Evolutionary conservation across 2,329 filamentous ascomycete genomes (phyloP).

Genomic region (Trichoderma guizhouense): DNA sequence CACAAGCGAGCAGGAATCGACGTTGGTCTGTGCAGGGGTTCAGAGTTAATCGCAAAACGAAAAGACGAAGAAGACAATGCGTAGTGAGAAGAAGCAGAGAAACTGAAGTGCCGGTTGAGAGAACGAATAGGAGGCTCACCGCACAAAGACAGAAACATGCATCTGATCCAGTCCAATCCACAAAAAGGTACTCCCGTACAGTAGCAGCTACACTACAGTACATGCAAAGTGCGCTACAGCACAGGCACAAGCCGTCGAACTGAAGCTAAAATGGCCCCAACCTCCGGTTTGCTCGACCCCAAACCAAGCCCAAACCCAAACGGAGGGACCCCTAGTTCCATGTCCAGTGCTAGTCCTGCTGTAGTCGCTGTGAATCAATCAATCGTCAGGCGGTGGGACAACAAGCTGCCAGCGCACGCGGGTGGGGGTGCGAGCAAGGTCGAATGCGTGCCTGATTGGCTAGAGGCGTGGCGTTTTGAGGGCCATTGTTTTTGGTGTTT

Average conservation of each 20-base stretch:
- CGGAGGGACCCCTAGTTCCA: not conserved
- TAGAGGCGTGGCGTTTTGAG: not conserved
- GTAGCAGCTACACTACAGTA: not conserved
- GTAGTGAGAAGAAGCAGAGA: not conserved
- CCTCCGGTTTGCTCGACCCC: not conserved
- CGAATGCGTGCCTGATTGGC: not conserved
- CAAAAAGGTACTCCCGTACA: not conserved
- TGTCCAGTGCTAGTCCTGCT: too few species aligned
- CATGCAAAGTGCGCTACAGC: not conserved
- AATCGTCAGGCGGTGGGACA: not conserved
- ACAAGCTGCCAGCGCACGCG: not conserved
- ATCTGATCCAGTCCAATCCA: not conserved
- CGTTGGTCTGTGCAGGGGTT: not conserved
- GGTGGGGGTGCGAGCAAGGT: not conserved
- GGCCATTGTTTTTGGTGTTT: not conserved
- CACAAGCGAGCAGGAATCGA: not conserved
- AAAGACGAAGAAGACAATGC: not conserved
- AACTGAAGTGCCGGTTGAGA: not conserved
- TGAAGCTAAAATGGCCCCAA: not conserved
- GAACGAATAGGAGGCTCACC: constrained; percentile 10
- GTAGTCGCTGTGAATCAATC: not conserved
- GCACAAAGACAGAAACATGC: not conserved
- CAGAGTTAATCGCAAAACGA: not conserved
- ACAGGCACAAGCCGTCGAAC: not conserved
- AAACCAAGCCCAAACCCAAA: not conserved